Base-by-base conservation (phyloP, 495 filamentous ascomycete species). In the Penicillium lagena region DNA sequence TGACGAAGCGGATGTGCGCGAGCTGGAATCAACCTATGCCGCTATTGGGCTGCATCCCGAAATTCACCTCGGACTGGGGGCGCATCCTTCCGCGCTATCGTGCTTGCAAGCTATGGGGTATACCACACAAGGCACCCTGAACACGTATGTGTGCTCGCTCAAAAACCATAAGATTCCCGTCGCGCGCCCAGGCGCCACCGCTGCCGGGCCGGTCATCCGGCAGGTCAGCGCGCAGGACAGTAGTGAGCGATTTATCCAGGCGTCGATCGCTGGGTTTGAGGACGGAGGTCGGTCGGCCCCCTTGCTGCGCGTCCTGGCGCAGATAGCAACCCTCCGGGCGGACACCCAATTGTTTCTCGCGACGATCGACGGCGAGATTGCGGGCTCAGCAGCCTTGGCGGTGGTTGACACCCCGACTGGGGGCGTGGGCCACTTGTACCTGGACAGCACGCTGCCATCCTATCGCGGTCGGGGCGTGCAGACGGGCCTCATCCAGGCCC, bases 261-360 rank as follows among this genome's bases (percentile, higher is more conserved):
- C 48, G 10, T 54, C 54, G 4, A 40, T 55, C 12, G 45, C 44
- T 9, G 48, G 51, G 1, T 49, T 55, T 27, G 41, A 33, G 11
- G 49, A 54, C 33, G 39, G 38, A 2, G 52, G 46, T 8, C 38
- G 47, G 1, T 29, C 49, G 7, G 22, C 34, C 4, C 44, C 47
- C 1, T 29, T 59, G 17, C 29, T 55, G 10, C 37, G 33, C n/a
- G 29, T 33, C 5, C 44, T 59, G 9, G 52, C 56, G 4, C 29
- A 43, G 7, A 43, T 40, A 15, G 56, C 56, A 10, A 37, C 42
- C 12, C 11, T 46, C 17, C 41, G 52, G 11, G 17, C 35, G 7
- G 56, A 59, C 14, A 55, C 56, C 28, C 40, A 33, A 11, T 29
- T 55, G 6, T 59, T 50, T 28, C 31, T 59, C 29, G 56, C 46